These are phyloP conservation scores for Pseudogymnoascus sp. DNA, from an alignment of 2,329 filamentous ascomycete genomes.

Conservation along the genomic window DNA sequence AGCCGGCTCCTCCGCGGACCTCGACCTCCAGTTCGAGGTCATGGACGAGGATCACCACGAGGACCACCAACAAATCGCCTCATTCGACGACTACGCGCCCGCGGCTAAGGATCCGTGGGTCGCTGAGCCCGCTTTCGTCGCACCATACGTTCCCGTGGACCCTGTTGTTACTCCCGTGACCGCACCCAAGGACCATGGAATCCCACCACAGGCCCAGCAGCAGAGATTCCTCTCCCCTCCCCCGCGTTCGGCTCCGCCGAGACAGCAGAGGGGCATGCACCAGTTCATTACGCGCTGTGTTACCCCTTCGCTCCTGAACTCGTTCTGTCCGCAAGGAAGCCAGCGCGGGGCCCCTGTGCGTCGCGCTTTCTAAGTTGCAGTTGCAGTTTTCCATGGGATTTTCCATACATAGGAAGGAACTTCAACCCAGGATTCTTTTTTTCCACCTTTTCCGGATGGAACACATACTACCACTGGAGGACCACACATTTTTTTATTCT, in stretches of 20 bases:
- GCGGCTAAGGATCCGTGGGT: slow-evolving; percentile 4
- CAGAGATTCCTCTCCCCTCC: not conserved
- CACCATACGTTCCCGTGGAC: slow-evolving; percentile 16
- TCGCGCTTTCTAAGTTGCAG: not conserved
- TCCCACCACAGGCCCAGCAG: not conserved
- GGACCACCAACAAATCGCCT: not conserved
- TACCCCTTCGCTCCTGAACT: not conserved
- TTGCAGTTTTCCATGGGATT: not conserved
- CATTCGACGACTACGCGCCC: slow-evolving; percentile 14
- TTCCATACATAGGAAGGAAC: not conserved
- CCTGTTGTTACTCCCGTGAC: slow-evolving; percentile 21
- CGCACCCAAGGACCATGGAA: not conserved
- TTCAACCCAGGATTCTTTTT: not conserved
- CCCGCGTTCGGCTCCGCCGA: not conserved
- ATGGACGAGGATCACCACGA: slow-evolving; percentile 11
- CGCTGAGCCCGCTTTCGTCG: slow-evolving; percentile 14
- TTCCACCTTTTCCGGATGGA: not conserved
- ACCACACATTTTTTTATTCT: not conserved
- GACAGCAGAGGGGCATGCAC: not conserved
- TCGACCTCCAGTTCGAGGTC: slow-evolving; percentile 16
- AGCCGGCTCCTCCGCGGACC: slow-evolving; percentile 19
- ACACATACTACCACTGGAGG: not conserved
- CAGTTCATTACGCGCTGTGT: not conserved
- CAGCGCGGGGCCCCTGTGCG: not conserved
- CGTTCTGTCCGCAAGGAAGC: not conserved